phyloP scores from a whole-genome alignment of 805 yeast genomes.

The Metschnikowia kunwiensis region DNA sequence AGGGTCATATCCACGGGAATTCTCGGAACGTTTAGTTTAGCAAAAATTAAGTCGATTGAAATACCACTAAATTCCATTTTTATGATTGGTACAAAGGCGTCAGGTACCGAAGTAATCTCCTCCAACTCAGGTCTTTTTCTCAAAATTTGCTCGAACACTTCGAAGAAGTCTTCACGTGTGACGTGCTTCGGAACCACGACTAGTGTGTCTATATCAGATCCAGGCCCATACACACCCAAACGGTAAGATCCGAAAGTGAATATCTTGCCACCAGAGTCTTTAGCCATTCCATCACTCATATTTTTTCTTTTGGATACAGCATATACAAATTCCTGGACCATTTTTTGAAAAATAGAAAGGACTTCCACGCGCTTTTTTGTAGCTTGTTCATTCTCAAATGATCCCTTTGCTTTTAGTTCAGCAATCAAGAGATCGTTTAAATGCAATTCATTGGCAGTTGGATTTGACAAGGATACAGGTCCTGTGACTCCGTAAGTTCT shows the following conservation, averaged over 20 bases:
- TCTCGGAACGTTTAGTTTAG: conserved; percentile 76
- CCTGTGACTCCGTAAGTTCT: conserved; percentile 4
- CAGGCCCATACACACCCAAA: conserved; percentile 96
- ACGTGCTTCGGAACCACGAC: conserved; percentile 98
- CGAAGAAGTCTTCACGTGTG: conserved; percentile 83
- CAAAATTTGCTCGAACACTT: conserved; percentile 68
- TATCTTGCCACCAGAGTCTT: conserved; percentile 96
- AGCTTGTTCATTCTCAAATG: conserved; percentile 85
- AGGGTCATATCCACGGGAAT: conserved; percentile 73
- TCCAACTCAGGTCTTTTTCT: conserved; percentile 77
- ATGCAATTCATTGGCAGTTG: conserved; percentile 74
- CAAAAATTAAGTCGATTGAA: conserved; percentile 89
- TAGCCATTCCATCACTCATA: conserved; percentile 97
- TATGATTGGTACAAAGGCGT: conserved; percentile 96
- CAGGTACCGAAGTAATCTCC: conserved; percentile 91
- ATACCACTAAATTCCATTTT: conserved; percentile 86
- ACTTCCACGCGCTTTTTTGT: conserved; percentile 79
- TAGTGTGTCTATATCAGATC: conserved; percentile 94
- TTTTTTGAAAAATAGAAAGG: conserved; percentile 62
- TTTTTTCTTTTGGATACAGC: conserved; percentile 75
- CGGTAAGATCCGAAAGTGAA: conserved; percentile 94
- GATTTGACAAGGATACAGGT: conserved; percentile 83
- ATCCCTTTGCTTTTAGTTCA: conserved; percentile 77
- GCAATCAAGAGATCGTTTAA: conserved; percentile 73
- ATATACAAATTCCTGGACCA: conserved; percentile 80